Conservation (phyloP, 257 asterid species). For the Nicotiana benthamiana region DNA sequence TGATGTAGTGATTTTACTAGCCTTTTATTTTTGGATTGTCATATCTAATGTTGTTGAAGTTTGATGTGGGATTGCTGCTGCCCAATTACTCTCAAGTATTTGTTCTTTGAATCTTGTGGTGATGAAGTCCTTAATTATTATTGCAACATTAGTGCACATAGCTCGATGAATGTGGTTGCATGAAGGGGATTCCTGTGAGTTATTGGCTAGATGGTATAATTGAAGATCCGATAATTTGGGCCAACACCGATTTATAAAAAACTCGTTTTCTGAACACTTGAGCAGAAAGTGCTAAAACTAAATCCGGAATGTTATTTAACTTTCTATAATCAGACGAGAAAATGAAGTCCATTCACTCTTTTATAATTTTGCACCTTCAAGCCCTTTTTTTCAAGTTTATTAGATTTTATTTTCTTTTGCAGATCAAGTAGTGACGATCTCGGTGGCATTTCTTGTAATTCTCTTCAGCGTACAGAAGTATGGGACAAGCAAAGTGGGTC, state of each 20-base stretch:
- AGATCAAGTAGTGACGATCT: conserved; percentile 88
- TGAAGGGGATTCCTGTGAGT: neutral
- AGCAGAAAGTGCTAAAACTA: neutral
- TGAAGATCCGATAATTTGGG: neutral
- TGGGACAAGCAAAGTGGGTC: conserved; percentile 96
- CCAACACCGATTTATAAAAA: neutral
- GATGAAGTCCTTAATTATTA: neutral
- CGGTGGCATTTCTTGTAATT: conserved; percentile 74
- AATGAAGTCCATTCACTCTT: neutral
- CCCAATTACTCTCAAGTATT: neutral
- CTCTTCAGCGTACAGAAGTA: conserved; percentile 93
- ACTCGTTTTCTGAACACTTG: neutral
- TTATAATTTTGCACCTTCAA: neutral
- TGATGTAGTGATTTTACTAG: neutral
- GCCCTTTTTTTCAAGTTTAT: conserved; percentile 8
- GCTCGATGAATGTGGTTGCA: neutral
- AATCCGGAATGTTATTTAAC: neutral
- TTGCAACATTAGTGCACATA: neutral
- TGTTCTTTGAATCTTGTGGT: neutral
- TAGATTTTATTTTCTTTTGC: conserved; percentile 38
- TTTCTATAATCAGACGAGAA: neutral
- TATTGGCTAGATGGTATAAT: neutral
- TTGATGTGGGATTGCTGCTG: neutral
- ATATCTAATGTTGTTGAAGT: neutral
- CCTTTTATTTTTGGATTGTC: neutral